phyloP scores from a whole-genome alignment of 73 alveolate genomes.

The Paramecium octaurelia region DNA sequence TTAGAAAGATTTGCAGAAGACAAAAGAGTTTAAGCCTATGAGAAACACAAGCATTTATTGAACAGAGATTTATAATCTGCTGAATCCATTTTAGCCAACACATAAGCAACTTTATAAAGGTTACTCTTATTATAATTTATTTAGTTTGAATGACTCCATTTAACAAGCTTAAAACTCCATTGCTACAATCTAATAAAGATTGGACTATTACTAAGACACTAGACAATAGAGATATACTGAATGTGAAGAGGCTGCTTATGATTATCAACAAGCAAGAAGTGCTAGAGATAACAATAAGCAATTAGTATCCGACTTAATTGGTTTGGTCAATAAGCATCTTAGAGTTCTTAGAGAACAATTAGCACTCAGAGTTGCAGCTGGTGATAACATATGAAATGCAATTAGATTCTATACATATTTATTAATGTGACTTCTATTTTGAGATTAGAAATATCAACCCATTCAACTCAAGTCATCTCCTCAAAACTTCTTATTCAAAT shows the following conservation, averaged over 20 bases:
- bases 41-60: neutral
- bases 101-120: conserved; percentile 41
- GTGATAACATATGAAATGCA: conserved; percentile 13
- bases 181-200: neutral
- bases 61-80: conserved; percentile 18
- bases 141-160: neutral
- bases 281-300: conserved; percentile 18
- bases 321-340: conserved; percentile 10
- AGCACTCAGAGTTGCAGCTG: conserved; percentile 42
- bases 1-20: conserved; percentile 53
- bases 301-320: conserved; percentile 42
- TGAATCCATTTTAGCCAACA: conserved; percentile 7
- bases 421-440: neutral
- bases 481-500: neutral
- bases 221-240: conserved; percentile 11
- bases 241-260: conserved; percentile 48
- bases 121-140: neutral
- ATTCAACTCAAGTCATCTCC: neutral
- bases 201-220: neutral
- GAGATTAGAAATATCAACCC: neutral
- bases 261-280: conserved; percentile 25
- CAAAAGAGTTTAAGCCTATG: conserved; percentile 38
- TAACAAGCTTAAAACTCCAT: neutral
- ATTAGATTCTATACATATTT: neutral
- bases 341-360: conserved; percentile 40